These are phyloP conservation scores for Emericellopsis terricola DNA, from an alignment of 495 filamentous ascomycete species.

Conservation along the genomic window DNA sequence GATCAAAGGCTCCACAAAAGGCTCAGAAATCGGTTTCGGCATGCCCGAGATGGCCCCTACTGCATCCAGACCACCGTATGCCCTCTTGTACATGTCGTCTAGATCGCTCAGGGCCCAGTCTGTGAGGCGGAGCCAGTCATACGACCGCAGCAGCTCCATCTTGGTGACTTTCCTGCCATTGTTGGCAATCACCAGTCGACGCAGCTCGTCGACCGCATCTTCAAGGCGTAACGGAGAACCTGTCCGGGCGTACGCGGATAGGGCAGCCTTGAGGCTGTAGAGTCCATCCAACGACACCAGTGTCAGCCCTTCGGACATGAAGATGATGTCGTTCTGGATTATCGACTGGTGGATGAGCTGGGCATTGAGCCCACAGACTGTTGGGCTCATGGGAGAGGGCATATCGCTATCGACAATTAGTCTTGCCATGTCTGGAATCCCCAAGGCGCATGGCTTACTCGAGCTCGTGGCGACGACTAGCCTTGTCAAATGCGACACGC, in stretches of 20 bases:
- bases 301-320: constrained; percentile 50
- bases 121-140: constrained; percentile 40
- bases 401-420: too few species aligned
- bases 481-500: too few species aligned
- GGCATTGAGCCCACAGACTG: constrained; percentile 18
- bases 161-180: constrained; percentile 37
- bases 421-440: too few species aligned
- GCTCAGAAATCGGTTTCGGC: neutral
- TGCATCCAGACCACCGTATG: constrained; percentile 25
- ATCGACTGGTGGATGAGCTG: constrained; percentile 48
- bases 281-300: constrained; percentile 51
- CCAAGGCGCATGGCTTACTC: too few species aligned
- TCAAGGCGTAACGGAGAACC: constrained; percentile 35
- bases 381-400: constrained; percentile 10
- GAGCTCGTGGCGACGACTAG: too few species aligned
- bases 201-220: constrained; percentile 36
- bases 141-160: constrained; percentile 39
- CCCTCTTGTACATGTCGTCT: constrained; percentile 36
- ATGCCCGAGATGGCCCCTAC: constrained; percentile 14
- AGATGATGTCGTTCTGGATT: constrained; percentile 49
- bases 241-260: constrained; percentile 35
- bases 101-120: constrained; percentile 36
- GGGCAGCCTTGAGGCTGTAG: constrained; percentile 52
- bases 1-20: neutral
- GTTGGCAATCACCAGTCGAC: constrained; percentile 41